phyloP scores from a whole-genome alignment of 2,329 filamentous ascomycete genomes.

The Neopestalotiopsis rosae region DNA sequence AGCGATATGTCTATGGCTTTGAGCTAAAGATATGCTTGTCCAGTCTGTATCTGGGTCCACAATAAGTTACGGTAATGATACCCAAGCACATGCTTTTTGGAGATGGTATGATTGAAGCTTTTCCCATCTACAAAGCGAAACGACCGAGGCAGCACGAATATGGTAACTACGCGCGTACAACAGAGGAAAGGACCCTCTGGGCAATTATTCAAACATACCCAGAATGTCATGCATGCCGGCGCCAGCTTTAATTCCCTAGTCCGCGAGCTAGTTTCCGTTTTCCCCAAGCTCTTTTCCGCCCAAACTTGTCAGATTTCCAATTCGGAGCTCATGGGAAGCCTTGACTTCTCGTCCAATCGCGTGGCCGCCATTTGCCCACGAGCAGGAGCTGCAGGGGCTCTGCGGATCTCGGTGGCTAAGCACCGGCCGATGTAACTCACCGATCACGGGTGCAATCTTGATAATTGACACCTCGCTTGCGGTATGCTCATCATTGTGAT shows the following conservation, averaged over 20 bases:
- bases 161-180: background rate
- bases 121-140: background rate
- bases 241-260: background rate
- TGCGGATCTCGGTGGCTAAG: background rate
- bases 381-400: background rate
- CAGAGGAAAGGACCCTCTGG: background rate
- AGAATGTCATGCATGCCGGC: background rate
- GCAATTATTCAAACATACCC: background rate
- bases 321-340: background rate
- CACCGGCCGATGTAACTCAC: background rate
- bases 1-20: no score
- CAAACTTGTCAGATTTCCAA: background rate
- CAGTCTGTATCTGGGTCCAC: background rate
- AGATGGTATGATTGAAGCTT: background rate
- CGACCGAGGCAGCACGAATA: background rate
- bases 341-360: background rate
- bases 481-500: background rate
- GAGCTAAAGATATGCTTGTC: background rate
- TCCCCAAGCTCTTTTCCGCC: background rate
- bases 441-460: slow-evolving; percentile 2
- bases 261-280: slow-evolving; percentile 1
- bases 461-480: background rate
- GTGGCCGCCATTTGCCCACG: background rate
- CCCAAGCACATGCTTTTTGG: background rate
- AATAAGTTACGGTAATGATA: background rate